Evolutionary conservation across 306 rosid species (phyloP), one percentile per base, ranked within the genome.

Genomic region (Phaseolus lunatus): DNA sequence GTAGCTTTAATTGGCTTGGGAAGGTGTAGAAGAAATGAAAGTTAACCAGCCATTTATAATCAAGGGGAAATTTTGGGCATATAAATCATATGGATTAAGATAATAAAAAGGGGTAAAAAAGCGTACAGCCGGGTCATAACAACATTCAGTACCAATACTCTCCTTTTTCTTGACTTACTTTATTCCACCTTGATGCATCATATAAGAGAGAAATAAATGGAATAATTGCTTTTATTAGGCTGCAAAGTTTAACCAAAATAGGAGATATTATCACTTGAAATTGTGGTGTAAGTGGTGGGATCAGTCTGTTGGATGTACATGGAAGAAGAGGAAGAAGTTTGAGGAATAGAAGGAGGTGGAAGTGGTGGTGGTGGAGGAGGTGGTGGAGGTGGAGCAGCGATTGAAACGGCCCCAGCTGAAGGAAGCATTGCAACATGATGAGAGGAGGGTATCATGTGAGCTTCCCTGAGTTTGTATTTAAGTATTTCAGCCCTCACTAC

Each of bases 401-500:
- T 45, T 0, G 96, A 90, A 81, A 87, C 90, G 29, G 80, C 75
- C 10, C 76, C 89, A 11, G 87, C 53, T 8, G 90, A 78, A 69
- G 92, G 88, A 16, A 88, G 84, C 84, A 90, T 80, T 75, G 79
- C 15, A 66, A 81, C 37, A 35, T 77, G 86, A 35, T 77, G 86
- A 52, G 84, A 66, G 57, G 93, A 52, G 31, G 86, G 76, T 47
- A 82, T 67, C 31, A 85, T 71, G 66, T 73, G 72, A 73, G 90
- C 88, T 80, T 94, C 97, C 49, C 91, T 90, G 82, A 87, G 87
- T 79, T 87, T 94, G 88, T 87, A 88, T 70, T 90, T 89, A 33
- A 92, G 90, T 84, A 95, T 90, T 86, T 95, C 97, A 35, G 88
- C 74, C 73, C 92, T 92, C 10, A 95, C 90, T 49, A 91, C 88